Conservation (phyloP, 106 monocot species). For the Alisma plantagoaquatica region DNA sequence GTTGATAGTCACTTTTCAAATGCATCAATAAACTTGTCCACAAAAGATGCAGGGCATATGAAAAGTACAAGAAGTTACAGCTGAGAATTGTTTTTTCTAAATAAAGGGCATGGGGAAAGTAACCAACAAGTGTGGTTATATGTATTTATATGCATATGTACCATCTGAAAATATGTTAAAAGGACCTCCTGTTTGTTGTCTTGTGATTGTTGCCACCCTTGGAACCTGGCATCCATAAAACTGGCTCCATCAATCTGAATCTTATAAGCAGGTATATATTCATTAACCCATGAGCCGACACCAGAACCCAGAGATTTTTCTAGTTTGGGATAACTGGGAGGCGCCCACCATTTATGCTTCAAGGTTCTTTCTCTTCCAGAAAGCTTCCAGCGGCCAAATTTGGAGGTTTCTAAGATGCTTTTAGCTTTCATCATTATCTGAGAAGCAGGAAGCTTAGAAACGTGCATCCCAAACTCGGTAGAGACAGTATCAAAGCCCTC, state of each 20-base stretch:
- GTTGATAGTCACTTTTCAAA: too few species aligned
- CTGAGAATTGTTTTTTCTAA: too few species aligned
- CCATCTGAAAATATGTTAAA: conserved; percentile 94
- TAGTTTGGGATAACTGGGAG: conserved; percentile 24
- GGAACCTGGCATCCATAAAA: conserved; percentile 51
- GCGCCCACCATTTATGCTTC: conserved; percentile 39
- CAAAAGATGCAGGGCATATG: too few species aligned
- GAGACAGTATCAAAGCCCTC: conserved; percentile 21
- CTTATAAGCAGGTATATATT: conserved; percentile 59
- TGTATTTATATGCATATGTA: too few species aligned
- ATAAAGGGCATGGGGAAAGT: too few species aligned
- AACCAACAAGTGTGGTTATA: too few species aligned
- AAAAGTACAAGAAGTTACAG: too few species aligned
- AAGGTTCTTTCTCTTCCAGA: not conserved
- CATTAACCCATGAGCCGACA: conserved; percentile 44
- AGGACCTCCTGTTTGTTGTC: conserved; percentile 79
- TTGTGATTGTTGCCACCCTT: conserved; percentile 46
- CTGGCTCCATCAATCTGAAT: conserved; percentile 48
- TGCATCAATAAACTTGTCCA: too few species aligned
- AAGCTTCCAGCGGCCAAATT: conserved; percentile 15
- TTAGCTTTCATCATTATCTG: conserved; percentile 36
- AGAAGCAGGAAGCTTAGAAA: conserved; percentile 35
- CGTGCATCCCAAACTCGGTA: conserved; percentile 42
- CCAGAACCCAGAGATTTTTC: conserved; percentile 34
- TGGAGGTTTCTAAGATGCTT: conserved; percentile 20